Conservation (phyloP, 1,284 basidiomycete species). For the Sparassis latifolia region DNA sequence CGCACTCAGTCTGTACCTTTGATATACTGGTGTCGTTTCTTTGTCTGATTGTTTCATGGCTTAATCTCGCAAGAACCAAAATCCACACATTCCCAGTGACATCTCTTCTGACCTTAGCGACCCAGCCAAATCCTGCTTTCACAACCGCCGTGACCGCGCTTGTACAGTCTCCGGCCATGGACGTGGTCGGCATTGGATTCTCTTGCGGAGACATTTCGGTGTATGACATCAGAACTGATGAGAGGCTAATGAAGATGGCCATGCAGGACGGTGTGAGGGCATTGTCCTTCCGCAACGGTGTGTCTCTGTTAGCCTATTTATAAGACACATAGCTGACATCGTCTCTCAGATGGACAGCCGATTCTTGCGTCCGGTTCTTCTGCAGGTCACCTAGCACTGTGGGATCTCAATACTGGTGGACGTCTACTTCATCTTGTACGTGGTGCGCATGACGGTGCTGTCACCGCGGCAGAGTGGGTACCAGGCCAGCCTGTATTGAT, state of each 20-base stretch:
- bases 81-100: constrained; percentile 57
- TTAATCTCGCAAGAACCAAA: constrained; percentile 39
- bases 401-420: constrained; percentile 84
- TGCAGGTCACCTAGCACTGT: constrained; percentile 83
- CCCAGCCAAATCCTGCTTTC: constrained; percentile 27
- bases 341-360: constrained; percentile 68
- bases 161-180: constrained; percentile 91
- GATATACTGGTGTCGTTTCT: too few species aligned
- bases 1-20: constrained; percentile 58
- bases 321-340: neutral
- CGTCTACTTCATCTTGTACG: constrained; percentile 77
- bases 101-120: constrained; percentile 43
- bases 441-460: constrained; percentile 81
- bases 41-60: too few species aligned
- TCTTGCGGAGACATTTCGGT: constrained; percentile 83
- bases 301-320: constrained; percentile 18
- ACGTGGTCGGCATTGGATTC: constrained; percentile 91
- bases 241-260: constrained; percentile 81
- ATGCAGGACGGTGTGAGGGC: constrained; percentile 78
- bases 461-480: constrained; percentile 83
- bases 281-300: constrained; percentile 85
- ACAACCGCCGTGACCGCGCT: constrained; percentile 66
- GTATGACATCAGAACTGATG: constrained; percentile 87
- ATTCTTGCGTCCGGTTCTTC: constrained; percentile 84
- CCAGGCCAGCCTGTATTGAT: constrained; percentile 86